Conservation (phyloP, 2,329 filamentous ascomycete genomes). For the Helminthosporium solani region DNA sequence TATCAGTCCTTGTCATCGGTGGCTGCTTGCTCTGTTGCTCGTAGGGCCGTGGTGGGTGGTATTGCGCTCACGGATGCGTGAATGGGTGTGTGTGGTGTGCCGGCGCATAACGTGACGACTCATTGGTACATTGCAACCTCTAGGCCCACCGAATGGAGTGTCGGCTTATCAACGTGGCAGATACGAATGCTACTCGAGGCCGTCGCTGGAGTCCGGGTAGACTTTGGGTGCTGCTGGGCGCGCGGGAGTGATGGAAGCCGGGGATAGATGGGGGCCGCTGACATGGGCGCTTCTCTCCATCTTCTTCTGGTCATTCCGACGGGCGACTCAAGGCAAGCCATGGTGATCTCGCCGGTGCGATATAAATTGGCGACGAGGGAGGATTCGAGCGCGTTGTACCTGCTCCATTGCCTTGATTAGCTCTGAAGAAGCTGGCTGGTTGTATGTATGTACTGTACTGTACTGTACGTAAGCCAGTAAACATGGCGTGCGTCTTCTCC, state of each 20-base stretch:
- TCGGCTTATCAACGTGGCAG: no score
- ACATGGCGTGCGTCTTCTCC: no score
- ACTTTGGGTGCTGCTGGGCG: background rate
- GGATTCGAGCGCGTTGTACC: no score
- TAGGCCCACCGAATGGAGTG: no score
- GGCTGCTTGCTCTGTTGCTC: conserved; percentile 4
- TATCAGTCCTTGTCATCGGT: conserved; percentile 7
- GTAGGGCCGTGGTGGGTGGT: conserved; percentile 9
- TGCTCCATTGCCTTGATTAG: no score
- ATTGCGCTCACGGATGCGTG: conserved; percentile 7
- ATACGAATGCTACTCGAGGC: conserved; percentile 8
- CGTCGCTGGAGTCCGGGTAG: background rate
- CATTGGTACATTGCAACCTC: no score
- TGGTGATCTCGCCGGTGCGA: background rate
- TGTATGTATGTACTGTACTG: no score
- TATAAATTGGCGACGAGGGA: no score
- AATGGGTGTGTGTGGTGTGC: conserved; percentile 7
- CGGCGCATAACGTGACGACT: conserved; percentile 3
- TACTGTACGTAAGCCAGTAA: background rate
- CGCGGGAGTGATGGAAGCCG: no score
- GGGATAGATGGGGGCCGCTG: background rate
- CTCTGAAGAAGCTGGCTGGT: no score
- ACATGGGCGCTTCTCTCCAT: background rate
- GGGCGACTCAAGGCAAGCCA: conserved; percentile 1
- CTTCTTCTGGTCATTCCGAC: background rate